Conservation (phyloP, 306 rosid genomes). For the Vachellia collinsii region DNA sequence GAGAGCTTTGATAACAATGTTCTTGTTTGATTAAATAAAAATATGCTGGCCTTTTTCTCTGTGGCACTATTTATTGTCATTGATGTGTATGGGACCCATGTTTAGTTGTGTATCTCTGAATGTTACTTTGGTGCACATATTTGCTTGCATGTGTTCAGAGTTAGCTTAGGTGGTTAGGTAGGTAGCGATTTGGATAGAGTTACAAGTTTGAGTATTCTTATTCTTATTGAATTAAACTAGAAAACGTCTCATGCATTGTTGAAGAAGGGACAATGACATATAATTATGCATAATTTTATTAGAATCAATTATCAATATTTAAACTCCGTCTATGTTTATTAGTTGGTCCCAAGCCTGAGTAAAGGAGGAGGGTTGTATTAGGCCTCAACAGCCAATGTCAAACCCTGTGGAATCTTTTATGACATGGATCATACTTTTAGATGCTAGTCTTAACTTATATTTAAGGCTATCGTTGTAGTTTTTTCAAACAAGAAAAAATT, state of each 20-base stretch:
- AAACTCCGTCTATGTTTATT: too few species aligned
- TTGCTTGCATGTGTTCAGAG: neutral
- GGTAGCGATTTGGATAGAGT: neutral
- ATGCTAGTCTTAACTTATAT: too few species aligned
- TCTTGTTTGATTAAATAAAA: conserved; percentile 10
- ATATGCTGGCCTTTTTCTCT: neutral
- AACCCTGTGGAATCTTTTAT: too few species aligned
- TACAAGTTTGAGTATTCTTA: neutral
- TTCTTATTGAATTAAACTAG: neutral
- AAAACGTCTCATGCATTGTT: neutral
- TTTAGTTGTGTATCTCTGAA: conserved; percentile 12
- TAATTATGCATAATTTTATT: neutral
- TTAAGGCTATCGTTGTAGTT: neutral
- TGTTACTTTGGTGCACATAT: conserved; percentile 1
- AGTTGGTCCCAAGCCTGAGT: too few species aligned
- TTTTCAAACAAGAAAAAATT: neutral
- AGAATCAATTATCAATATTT: neutral
- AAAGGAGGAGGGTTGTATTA: too few species aligned
- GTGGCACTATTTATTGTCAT: neutral
- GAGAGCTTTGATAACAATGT: conserved; percentile 4
- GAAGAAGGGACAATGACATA: neutral
- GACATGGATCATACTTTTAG: too few species aligned
- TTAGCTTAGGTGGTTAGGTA: neutral
- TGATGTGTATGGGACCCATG: neutral
- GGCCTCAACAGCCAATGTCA: too few species aligned